phyloP scores from a whole-genome alignment of 495 filamentous ascomycete genomes.

The Penicillium atrosanguineum region DNA sequence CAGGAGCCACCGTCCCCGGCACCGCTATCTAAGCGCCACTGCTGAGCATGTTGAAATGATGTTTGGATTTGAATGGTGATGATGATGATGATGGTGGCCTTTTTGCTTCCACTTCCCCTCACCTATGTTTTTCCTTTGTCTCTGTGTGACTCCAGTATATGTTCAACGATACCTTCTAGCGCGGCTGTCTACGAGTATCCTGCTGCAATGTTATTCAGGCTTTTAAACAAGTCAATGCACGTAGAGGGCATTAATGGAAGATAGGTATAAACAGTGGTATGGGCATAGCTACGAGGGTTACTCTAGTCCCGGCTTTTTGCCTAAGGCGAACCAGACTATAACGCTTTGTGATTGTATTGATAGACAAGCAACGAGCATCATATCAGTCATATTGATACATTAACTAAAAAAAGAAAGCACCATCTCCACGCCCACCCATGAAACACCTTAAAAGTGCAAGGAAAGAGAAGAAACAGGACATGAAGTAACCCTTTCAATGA shows the following conservation, averaged over 20 bases:
- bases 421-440: constrained; percentile 13
- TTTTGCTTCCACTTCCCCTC: background rate
- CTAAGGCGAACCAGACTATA: background rate
- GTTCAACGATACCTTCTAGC: background rate
- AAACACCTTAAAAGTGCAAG: constrained; percentile 3
- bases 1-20: background rate
- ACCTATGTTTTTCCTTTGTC: background rate
- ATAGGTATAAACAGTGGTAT: background rate
- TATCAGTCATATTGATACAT: constrained; percentile 26
- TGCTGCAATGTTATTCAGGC: background rate
- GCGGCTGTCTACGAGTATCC: background rate
- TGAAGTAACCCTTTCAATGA: background rate
- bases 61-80: background rate
- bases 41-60: background rate
- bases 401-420: constrained; percentile 12
- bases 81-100: background rate
- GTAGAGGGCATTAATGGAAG: background rate
- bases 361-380: constrained; percentile 1
- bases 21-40: background rate
- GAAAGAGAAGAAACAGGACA: constrained; percentile 9
- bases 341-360: background rate
- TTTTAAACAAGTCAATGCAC: background rate
- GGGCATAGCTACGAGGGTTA: no score
- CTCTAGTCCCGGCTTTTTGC: background rate
- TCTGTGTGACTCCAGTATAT: background rate